Conservation (phyloP, 805 yeast genomes). For the Hanseniaspora valbyensis region DNA sequence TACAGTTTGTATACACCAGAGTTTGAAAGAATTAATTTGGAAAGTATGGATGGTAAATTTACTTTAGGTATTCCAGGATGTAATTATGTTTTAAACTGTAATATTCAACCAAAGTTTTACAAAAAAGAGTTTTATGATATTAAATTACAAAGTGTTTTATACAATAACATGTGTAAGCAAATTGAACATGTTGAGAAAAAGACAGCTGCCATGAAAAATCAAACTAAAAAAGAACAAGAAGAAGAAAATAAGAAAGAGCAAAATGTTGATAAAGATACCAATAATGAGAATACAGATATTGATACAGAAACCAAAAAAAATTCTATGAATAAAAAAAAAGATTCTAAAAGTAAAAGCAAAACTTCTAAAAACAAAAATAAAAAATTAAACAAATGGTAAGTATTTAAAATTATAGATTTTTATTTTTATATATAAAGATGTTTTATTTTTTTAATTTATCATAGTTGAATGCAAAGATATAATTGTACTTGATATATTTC, state of each 20-base stretch:
- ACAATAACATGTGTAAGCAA: constrained; percentile 46
- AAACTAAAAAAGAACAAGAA: constrained; percentile 20
- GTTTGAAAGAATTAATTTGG: constrained; percentile 50
- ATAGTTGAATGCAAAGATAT: no score
- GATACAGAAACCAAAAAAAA: constrained; percentile 12
- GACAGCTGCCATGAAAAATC: constrained; percentile 58
- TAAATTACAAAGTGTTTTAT: constrained; percentile 50
- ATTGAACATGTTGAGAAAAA: constrained; percentile 56
- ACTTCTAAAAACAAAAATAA: no score
- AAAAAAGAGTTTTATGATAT: constrained; percentile 55
- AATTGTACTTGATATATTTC: no score
- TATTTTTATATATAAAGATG: no score
- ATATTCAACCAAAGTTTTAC: constrained; percentile 35
- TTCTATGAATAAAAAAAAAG: constrained; percentile 3
- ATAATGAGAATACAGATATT: neutral
- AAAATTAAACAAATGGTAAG: no score
- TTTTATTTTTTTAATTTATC: no score
- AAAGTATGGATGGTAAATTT: constrained; percentile 31
- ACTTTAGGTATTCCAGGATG: constrained; percentile 50
- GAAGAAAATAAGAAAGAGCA: neutral
- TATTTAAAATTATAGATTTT: no score
- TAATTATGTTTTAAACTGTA: constrained; percentile 25
- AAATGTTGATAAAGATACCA: neutral
- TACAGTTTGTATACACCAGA: constrained; percentile 66
- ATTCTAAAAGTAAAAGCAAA: no score